phyloP scores from a whole-genome alignment of 1,284 basidiomycete genomes.

The Cryptococcus sp. region DNA sequence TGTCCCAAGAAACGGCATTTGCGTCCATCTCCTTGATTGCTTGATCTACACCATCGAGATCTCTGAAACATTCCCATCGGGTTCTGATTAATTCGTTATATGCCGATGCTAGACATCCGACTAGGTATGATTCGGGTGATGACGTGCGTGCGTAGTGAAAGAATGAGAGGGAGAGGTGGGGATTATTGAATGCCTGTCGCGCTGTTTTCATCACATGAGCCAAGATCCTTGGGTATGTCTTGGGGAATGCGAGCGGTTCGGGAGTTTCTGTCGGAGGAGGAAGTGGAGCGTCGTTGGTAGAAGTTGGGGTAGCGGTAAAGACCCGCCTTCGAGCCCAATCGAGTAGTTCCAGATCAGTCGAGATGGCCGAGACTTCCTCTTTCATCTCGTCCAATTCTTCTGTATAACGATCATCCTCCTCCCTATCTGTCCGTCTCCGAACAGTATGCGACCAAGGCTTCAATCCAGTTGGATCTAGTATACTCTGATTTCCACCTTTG shows the following conservation, averaged over 20 bases:
- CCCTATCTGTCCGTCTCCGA: constrained; percentile 8
- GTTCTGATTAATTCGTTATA: constrained; percentile 81
- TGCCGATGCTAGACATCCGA: constrained; percentile 74
- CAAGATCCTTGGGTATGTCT: constrained; percentile 66
- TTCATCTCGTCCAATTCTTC: constrained; percentile 62
- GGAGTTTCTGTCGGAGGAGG: constrained; percentile 7
- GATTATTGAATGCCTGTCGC: constrained; percentile 68
- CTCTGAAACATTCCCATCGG: constrained; percentile 73
- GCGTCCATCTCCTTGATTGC: constrained; percentile 74
- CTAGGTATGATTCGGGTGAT: constrained; percentile 72
- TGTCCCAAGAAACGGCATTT: constrained; percentile 67
- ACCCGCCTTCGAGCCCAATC: constrained; percentile 70
- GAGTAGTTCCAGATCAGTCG: constrained; percentile 66
- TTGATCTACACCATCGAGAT: constrained; percentile 66
- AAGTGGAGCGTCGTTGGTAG: constrained; percentile 12
- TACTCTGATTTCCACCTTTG: neutral
- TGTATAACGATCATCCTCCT: constrained; percentile 18
- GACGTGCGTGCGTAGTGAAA: constrained; percentile 70
- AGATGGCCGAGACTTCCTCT: constrained; percentile 67
- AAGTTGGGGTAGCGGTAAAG: constrained; percentile 47
- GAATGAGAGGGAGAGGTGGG: constrained; percentile 74
- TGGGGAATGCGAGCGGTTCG: constrained; percentile 36
- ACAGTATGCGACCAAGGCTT: neutral
- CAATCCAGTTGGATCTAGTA: neutral
- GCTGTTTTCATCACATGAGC: constrained; percentile 69